A percentile compares a stretch with the other conserved stretches of the same genome.
Conservation (phyloP, 129 eudicot species). For the Scalesia atractyloides region DNA sequence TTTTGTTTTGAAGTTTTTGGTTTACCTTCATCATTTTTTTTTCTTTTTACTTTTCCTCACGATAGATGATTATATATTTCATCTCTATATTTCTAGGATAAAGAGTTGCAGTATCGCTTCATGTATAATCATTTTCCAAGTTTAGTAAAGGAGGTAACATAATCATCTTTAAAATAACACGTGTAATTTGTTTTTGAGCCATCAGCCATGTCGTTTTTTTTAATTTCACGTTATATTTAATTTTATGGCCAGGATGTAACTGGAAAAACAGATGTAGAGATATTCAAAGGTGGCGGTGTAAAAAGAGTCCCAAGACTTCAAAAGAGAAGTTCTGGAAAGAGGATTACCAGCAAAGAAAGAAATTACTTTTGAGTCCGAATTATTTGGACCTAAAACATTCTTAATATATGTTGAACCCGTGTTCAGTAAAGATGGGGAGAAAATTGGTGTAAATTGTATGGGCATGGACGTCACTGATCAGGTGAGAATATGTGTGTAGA, state of each 20-base stretch:
- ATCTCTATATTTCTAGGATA: slow-evolving; percentile 62
- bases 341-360: slow-evolving; percentile 88
- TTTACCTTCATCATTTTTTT: background rate
- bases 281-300: slow-evolving; percentile 84
- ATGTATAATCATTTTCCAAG: slow-evolving; percentile 88
- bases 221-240: background rate
- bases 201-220: background rate
- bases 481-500: slow-evolving; percentile 42
- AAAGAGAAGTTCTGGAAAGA: slow-evolving; percentile 84
- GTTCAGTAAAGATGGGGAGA: slow-evolving; percentile 80
- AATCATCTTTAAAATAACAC: background rate
- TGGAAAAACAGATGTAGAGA: slow-evolving; percentile 90
- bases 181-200: background rate
- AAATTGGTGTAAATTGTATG: slow-evolving; percentile 86
- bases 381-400: slow-evolving; percentile 83
- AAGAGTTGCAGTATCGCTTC: slow-evolving; percentile 81
- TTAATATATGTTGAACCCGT: slow-evolving; percentile 90
- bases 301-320: slow-evolving; percentile 94
- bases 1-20: slow-evolving; percentile 5
- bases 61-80: background rate
- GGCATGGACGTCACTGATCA: slow-evolving; percentile 99
- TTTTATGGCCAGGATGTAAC: slow-evolving; percentile 65
- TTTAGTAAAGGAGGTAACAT: slow-evolving; percentile 78
- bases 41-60: background rate
- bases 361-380: slow-evolving; percentile 83